Percentiles rank a stretch among this genome's conserved stretches.
phyloP scores from a whole-genome alignment of 345 rosid species.

The Salix suchowensis region DNA sequence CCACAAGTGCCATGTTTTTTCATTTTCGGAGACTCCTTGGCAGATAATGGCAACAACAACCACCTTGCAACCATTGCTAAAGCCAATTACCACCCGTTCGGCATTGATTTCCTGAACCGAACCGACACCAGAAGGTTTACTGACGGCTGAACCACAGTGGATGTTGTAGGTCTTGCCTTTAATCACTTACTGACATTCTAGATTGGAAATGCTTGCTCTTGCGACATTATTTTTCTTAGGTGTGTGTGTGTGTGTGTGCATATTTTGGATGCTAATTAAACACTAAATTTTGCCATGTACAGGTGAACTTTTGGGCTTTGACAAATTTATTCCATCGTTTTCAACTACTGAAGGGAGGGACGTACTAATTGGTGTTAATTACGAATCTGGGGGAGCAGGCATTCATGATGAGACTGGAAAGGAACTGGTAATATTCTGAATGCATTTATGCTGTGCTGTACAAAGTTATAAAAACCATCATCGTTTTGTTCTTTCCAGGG shows the following conservation, averaged over 20 bases:
- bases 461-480: too few species aligned
- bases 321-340: constrained; percentile 6
- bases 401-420: constrained; percentile 17
- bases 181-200: not conserved
- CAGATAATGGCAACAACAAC: not conserved
- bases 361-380: constrained; percentile 17
- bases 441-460: too few species aligned
- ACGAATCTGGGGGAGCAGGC: constrained; percentile 15
- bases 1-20: not conserved
- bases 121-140: not conserved
- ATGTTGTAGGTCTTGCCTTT: not conserved
- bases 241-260: too few species aligned
- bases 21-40: not conserved
- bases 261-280: not conserved
- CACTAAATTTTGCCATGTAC: not conserved
- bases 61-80: not conserved
- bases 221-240: too few species aligned
- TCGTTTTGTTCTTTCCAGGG: not conserved
- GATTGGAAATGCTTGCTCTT: not conserved
- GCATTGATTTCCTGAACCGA: not conserved
- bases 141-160: not conserved
- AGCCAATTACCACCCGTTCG: not conserved
- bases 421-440: not conserved
- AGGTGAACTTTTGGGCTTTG: constrained; percentile 18
- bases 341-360: not conserved